Percentiles rank a stretch among this genome's conserved stretches.
Evolutionary conservation across 1,284 basidiomycete species (phyloP).

Genomic region (Apiotrichum gracile): DNA sequence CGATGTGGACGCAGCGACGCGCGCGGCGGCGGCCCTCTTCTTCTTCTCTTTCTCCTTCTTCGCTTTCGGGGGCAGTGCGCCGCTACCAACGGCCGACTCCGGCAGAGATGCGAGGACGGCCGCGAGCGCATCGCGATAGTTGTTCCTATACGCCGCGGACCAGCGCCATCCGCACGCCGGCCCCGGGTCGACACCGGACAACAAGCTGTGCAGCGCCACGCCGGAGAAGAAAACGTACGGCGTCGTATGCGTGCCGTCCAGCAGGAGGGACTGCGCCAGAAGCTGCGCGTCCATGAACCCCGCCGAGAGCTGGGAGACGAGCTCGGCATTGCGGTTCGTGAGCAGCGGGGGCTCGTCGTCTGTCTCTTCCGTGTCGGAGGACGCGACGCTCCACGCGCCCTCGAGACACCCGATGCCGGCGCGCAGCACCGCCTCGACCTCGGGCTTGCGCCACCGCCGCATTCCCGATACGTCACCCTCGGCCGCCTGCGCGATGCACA

Average conservation of each 20-base stretch:
- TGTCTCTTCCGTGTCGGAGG: slow-evolving; percentile 5
- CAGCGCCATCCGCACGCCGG: slow-evolving; percentile 10
- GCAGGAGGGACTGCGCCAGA: slow-evolving; percentile 40
- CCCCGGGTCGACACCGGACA: slow-evolving; percentile 12
- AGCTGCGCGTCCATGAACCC: slow-evolving; percentile 47
- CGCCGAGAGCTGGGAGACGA: slow-evolving; percentile 61
- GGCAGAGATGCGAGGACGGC: slow-evolving; percentile 4
- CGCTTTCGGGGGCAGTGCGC: background rate
- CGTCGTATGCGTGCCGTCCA: slow-evolving; percentile 27
- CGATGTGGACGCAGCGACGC: background rate
- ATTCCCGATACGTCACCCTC: slow-evolving; percentile 35
- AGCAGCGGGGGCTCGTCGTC: slow-evolving; percentile 13
- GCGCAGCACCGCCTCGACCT: slow-evolving; percentile 60
- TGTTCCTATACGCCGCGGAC: background rate
- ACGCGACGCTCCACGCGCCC: slow-evolving; percentile 21
- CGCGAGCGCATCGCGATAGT: background rate
- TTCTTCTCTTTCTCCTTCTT: background rate
- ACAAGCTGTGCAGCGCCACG: slow-evolving; percentile 24
- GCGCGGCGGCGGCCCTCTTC: background rate
- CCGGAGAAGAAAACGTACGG: slow-evolving; percentile 38
- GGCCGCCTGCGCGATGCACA: slow-evolving; percentile 24
- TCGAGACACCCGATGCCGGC: slow-evolving; percentile 36
- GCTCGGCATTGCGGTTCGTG: slow-evolving; percentile 60
- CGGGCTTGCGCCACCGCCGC: slow-evolving; percentile 59
- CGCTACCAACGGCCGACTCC: background rate